Conservation (phyloP, 495 filamentous ascomycete genomes). For the Aspergillus conjunctus region DNA sequence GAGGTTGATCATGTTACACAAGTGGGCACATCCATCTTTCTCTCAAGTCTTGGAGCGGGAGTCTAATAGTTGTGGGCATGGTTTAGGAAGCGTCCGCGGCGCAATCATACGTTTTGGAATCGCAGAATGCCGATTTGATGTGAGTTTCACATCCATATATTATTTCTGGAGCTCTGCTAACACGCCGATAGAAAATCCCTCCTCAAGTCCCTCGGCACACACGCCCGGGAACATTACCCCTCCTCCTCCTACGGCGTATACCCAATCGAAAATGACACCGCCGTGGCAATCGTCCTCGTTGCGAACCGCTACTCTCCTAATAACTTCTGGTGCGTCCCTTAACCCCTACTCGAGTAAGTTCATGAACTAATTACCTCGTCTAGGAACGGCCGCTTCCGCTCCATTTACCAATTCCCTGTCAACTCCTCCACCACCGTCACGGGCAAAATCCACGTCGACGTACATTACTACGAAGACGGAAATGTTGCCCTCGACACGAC, state of each 20-base stretch:
- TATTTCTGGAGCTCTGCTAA: not conserved
- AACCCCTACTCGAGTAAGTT: not conserved
- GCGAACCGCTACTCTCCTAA: slow-evolving; percentile 96
- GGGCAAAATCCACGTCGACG: slow-evolving; percentile 57
- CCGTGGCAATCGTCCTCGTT: slow-evolving; percentile 79
- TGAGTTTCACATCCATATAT: slow-evolving; percentile 38
- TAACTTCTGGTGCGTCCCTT: slow-evolving; percentile 81
- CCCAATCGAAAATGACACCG: slow-evolving; percentile 70
- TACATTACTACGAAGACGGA: slow-evolving; percentile 99
- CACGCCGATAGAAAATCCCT: slow-evolving; percentile 59
- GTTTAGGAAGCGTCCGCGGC: slow-evolving; percentile 76
- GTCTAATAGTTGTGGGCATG: slow-evolving; percentile 2
- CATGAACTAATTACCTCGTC: not conserved
- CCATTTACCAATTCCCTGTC: slow-evolving; percentile 71
- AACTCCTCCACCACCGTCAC: slow-evolving; percentile 52
- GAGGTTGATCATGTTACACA: slow-evolving; percentile 82
- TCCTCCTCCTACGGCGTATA: slow-evolving; percentile 78
- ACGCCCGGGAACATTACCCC: slow-evolving; percentile 88
- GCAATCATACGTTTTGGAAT: slow-evolving; percentile 81
- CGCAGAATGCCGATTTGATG: slow-evolving; percentile 77
- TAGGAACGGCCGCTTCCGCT: slow-evolving; percentile 96
- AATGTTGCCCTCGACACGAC: slow-evolving; percentile 89
- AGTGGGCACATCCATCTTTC: slow-evolving; percentile 39
- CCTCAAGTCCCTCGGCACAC: slow-evolving; percentile 71
- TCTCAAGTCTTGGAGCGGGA: not conserved